Base-by-base conservation (phyloP, 768 basidiomycete genomes). In the Podaxis sp. region DNA sequence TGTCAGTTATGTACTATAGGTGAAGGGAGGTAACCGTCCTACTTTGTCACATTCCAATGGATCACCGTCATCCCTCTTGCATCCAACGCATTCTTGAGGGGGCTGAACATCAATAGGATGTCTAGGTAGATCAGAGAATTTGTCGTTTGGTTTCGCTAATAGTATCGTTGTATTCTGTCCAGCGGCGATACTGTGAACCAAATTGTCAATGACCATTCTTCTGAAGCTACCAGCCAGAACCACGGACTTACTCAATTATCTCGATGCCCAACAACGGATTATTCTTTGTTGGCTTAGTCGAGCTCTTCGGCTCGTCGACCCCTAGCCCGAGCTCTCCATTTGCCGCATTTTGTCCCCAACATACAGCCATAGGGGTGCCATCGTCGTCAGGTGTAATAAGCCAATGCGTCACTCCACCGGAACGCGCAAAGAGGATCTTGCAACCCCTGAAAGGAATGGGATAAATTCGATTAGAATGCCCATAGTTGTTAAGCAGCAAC, bases 41-140 rank as follows among this genome's bases (percentile, higher is more conserved):
- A 91, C 94, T 85, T 94, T 96, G 72, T 98, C 96, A 68, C 96
- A 98, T 70, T 92, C 94, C 46, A 98, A 77, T 17, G 87, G 87
- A 38, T 89, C 90, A 17, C 87, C 90, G 25, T 84, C 77, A 57
- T 91, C 91, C 66, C 82, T 80, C 52, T 77, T 75, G 70, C 96
- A 98, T 15, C 85, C 79, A 12, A 90, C 77, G 73, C 96, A 97
- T 12, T 81, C 68, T 15, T 85, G 81, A 0, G 89, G 86, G 4
- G 89, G 82, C 33, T 81, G 77, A 19, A 95, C 78, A 46, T 94
- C 89, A 46, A 80, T 72, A 1, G 96, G 96, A 71, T 93, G 90
- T 46, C 95, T 80, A 11, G 88, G 88, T 59, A 96, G 78, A 50
- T 94, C 91, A 4, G 90, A 84, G 65, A 90, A 81, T 67, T 86